Conservation (phyloP, 2,329 filamentous ascomycete species). For the Penicillium sp. region DNA sequence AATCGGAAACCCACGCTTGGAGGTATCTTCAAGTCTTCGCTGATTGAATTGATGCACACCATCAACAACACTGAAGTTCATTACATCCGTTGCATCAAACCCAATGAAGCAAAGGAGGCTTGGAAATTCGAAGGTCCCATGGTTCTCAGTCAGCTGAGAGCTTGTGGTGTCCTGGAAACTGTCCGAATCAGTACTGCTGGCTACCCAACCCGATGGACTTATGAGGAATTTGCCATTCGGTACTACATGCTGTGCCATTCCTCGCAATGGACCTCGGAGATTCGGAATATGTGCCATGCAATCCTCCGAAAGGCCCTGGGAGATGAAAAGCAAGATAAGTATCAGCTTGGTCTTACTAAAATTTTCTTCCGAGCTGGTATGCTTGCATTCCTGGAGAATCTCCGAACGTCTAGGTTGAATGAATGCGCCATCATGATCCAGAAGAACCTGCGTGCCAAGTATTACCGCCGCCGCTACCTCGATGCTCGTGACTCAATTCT, state of each 20-base stretch:
- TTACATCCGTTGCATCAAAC: slow-evolving; percentile 98
- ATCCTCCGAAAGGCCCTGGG: slow-evolving; percentile 88
- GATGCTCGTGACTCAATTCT: slow-evolving; percentile 80
- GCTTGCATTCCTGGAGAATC: slow-evolving; percentile 94
- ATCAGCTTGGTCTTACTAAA: slow-evolving; percentile 95
- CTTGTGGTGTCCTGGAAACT: slow-evolving; percentile 97
- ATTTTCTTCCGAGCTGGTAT: slow-evolving; percentile 99
- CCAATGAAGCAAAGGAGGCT: slow-evolving; percentile 91
- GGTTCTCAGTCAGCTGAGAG: slow-evolving; percentile 94
- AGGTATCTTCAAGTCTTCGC: slow-evolving; percentile 96
- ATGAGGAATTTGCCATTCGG: slow-evolving; percentile 93
- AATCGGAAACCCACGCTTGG: slow-evolving; percentile 96
- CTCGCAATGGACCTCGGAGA: slow-evolving; percentile 85
- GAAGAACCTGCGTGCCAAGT: slow-evolving; percentile 94
- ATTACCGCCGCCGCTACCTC: slow-evolving; percentile 87
- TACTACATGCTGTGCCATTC: slow-evolving; percentile 99
- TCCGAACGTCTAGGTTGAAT: slow-evolving; percentile 85
- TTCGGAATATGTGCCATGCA: slow-evolving; percentile 87
- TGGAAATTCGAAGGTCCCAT: slow-evolving; percentile 99
- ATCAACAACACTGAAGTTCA: slow-evolving; percentile 98
- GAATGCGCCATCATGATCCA: slow-evolving; percentile 96
- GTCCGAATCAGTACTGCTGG: slow-evolving; percentile 96
- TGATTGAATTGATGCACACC: slow-evolving; percentile 96
- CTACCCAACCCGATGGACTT: slow-evolving; percentile 97
- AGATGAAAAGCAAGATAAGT: slow-evolving; percentile 80